phyloP scores from a whole-genome alignment of 768 basidiomycete species.

The Pleurotus tuber-regium region DNA sequence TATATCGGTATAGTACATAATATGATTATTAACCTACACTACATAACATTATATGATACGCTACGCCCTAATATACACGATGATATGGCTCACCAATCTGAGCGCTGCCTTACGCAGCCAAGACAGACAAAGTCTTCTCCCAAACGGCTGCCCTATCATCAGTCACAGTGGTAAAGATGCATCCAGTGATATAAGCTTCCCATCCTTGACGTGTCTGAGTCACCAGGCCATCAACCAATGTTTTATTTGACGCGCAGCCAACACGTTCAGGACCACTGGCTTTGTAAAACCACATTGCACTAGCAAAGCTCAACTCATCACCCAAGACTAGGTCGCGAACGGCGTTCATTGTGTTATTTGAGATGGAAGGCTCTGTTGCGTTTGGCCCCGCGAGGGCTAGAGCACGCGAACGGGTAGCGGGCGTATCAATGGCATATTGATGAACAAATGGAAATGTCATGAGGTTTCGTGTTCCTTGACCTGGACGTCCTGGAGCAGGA shows the following conservation, averaged over 20 bases:
- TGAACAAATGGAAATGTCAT: slow-evolving; percentile 9
- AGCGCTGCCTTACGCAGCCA: neutral
- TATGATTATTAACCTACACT: too few relatives aligned
- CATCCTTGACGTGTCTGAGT: slow-evolving; percentile 7
- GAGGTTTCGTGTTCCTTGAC: slow-evolving; percentile 10
- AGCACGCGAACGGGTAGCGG: neutral
- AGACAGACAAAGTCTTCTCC: slow-evolving; percentile 3
- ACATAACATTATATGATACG: too few relatives aligned
- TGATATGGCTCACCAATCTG: too few relatives aligned
- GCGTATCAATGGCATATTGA: slow-evolving; percentile 6
- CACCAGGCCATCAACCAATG: slow-evolving; percentile 2
- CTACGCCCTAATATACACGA: too few relatives aligned
- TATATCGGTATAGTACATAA: too few relatives aligned
- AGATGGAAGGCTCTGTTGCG: neutral
- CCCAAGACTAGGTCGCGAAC: slow-evolving; percentile 5
- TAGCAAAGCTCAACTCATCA: slow-evolving; percentile 10
- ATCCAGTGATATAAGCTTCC: slow-evolving; percentile 8
- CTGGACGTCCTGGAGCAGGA: slow-evolving; percentile 3
- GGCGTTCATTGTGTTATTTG: slow-evolving; percentile 5
- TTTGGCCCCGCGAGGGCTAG: neutral
- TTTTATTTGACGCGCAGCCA: neutral
- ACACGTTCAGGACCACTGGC: neutral
- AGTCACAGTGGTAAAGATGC: neutral
- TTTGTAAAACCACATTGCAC: slow-evolving; percentile 11
- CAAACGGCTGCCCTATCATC: neutral